phyloP scores from a whole-genome alignment of 2,329 filamentous ascomycete genomes.

The Fusarium sp. region DNA sequence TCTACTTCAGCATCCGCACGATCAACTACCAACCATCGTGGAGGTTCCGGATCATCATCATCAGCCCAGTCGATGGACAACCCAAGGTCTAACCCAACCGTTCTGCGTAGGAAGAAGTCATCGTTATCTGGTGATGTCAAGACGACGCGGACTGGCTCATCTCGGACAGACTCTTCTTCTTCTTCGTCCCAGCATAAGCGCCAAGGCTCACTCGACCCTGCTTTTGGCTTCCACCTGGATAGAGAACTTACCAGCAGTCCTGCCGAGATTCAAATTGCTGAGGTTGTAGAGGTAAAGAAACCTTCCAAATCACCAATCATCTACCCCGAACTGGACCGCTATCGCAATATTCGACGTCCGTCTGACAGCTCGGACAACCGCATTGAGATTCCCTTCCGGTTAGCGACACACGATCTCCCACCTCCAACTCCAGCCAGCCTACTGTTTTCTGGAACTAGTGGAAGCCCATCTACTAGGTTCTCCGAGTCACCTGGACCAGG shows the following conservation, averaged over 20 bases:
- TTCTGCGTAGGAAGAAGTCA: constrained; percentile 61
- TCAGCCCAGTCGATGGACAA: constrained; percentile 48
- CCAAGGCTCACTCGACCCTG: constrained; percentile 48
- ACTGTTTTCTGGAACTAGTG: constrained; percentile 71
- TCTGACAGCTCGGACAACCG: constrained; percentile 46
- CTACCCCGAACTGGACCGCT: constrained; percentile 70
- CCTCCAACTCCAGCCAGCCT: constrained; percentile 65
- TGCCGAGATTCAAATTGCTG: constrained; percentile 53
- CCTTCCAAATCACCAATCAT: constrained; percentile 56
- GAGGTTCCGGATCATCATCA: constrained; percentile 47
- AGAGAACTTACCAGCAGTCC: constrained; percentile 55
- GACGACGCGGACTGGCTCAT: constrained; percentile 47
- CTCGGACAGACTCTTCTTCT: constrained; percentile 54
- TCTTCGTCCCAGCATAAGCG: constrained; percentile 55
- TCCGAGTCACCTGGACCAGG: constrained; percentile 76
- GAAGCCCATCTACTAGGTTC: constrained; percentile 78
- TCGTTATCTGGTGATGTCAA: constrained; percentile 52
- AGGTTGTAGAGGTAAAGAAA: constrained; percentile 53
- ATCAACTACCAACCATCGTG: constrained; percentile 45
- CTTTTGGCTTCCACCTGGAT: constrained; percentile 50
- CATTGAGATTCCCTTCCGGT: constrained; percentile 61
- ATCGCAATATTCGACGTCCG: constrained; percentile 58
- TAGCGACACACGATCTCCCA: constrained; percentile 72
- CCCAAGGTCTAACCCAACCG: constrained; percentile 51
- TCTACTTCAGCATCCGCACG: constrained; percentile 46